Conservation (phyloP, 352 stramenopile species). For the Phytophthora quininea region DNA sequence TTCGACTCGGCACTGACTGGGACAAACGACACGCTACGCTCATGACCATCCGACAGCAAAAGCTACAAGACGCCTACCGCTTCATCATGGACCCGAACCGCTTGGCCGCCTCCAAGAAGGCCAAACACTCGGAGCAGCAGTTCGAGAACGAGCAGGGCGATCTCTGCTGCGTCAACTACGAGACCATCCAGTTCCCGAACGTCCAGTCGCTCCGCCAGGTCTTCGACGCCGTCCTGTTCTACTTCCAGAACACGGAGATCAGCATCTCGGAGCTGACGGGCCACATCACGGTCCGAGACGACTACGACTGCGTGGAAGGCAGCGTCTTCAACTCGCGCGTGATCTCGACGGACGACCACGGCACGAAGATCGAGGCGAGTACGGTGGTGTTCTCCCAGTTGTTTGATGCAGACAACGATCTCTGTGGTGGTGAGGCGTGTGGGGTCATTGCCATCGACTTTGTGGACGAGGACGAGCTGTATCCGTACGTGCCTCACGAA, state of each 20-base stretch:
- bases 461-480: constrained; percentile 45
- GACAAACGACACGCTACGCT: constrained; percentile 12
- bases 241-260: constrained; percentile 66
- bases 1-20: constrained; percentile 24
- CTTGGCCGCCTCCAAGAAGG: constrained; percentile 17
- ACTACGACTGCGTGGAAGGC: constrained; percentile 50
- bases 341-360: constrained; percentile 41
- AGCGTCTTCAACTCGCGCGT: constrained; percentile 55
- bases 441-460: constrained; percentile 46
- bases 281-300: constrained; percentile 61
- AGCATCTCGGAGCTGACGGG: constrained; percentile 62
- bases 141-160: constrained; percentile 31
- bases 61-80: constrained; percentile 21
- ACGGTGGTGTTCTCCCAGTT: constrained; percentile 43
- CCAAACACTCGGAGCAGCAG: constrained; percentile 26
- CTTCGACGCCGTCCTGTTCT: constrained; percentile 58
- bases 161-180: constrained; percentile 28
- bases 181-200: constrained; percentile 34
- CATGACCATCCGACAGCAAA: constrained; percentile 10
- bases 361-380: constrained; percentile 49
- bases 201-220: constrained; percentile 41
- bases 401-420: constrained; percentile 21
- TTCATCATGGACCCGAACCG: constrained; percentile 23
- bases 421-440: constrained; percentile 34
- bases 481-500: constrained; percentile 33